These are phyloP conservation scores for Paramecium sexaurelia DNA, from an alignment of 73 alveolate species.

Conservation along the genomic window DNA sequence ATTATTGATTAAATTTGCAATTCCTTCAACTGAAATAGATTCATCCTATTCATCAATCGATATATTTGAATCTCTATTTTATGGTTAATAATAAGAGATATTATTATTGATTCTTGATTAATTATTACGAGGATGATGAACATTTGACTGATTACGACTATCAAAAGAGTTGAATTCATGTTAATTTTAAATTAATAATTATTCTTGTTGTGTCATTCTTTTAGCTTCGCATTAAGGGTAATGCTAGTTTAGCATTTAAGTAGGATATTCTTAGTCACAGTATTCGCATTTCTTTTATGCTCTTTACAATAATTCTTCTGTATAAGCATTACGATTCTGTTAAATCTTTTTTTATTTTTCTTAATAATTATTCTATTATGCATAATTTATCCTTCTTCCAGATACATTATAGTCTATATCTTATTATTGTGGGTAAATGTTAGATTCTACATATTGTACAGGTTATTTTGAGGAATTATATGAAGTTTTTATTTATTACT, in stretches of 20 bases:
- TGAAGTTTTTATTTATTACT: not conserved
- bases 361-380: not conserved
- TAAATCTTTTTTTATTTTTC: not conserved
- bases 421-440: not conserved
- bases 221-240: not conserved
- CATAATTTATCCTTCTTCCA: too few relatives aligned
- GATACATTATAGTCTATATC: not conserved
- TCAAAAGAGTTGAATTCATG: too few relatives aligned
- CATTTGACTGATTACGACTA: not conserved
- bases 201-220: too few relatives aligned
- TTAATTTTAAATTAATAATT: too few relatives aligned
- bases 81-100: not conserved
- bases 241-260: not conserved
- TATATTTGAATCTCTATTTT: not conserved
- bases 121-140: too few relatives aligned
- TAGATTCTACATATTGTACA: not conserved
- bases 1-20: not conserved
- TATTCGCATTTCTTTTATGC: not conserved
- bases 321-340: not conserved
- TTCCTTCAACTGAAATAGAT: not conserved
- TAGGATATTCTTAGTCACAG: not conserved
- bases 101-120: not conserved
- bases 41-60: not conserved
- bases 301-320: not conserved
- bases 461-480: not conserved